phyloP scores from a whole-genome alignment of 495 filamentous ascomycete species.

The Penicillium antarcticum region DNA sequence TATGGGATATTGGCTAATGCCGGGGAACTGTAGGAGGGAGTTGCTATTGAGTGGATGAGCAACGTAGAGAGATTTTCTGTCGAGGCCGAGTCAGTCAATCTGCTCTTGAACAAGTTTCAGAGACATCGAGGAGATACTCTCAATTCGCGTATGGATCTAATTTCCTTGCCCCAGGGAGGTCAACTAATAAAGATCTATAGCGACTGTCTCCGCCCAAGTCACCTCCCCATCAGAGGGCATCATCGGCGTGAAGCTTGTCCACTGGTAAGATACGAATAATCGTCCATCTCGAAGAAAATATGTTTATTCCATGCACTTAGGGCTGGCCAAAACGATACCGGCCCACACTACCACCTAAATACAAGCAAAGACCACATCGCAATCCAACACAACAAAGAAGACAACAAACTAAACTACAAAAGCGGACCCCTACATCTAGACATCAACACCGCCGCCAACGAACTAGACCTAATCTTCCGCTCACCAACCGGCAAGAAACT shows the following conservation, averaged over 20 bases:
- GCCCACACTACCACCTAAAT: conserved; percentile 63
- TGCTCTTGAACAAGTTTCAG: conserved; percentile 42
- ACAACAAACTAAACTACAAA: conserved; percentile 47
- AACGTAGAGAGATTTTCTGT: conserved; percentile 40
- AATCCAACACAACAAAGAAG: conserved; percentile 40
- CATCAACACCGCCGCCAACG: conserved; percentile 49
- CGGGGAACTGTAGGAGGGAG: conserved; percentile 25
- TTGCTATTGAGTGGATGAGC: conserved; percentile 46
- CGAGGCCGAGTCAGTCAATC: conserved; percentile 33
- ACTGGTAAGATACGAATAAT: conserved; percentile 48
- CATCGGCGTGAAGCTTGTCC: conserved; percentile 59
- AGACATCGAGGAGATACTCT: conserved; percentile 54
- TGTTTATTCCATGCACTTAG: conserved; percentile 12
- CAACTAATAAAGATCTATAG: conserved; percentile 4
- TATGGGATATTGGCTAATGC: neutral
- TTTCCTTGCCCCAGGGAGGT: neutral
- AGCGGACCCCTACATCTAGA: conserved; percentile 55
- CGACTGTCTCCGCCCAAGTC: conserved; percentile 27
- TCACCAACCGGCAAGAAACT: conserved; percentile 44
- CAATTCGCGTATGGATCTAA: conserved; percentile 45
- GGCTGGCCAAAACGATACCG: conserved; percentile 45
- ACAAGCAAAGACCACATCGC: conserved; percentile 40
- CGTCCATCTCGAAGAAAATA: neutral
- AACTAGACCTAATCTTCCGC: conserved; percentile 56
- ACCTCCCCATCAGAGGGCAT: conserved; percentile 59